Evolutionary conservation across 129 eudicot genomes (phyloP).

Genomic region (Lactuca sativa): DNA sequence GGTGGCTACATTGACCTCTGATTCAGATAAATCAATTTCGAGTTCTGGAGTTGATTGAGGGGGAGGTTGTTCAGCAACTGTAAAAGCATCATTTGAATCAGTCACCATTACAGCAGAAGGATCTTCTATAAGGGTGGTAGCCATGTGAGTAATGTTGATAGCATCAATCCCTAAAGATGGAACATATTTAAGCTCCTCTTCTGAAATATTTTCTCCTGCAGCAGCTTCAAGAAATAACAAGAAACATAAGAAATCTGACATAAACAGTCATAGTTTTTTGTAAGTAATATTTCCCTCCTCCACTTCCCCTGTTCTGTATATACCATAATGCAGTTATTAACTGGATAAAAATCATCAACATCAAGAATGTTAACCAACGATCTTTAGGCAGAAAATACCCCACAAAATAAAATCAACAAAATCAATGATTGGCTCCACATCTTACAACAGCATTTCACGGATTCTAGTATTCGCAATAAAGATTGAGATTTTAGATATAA

Average conservation of each 20-base stretch:
- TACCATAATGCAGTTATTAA: too few species aligned
- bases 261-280: background rate
- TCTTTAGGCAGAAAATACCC: background rate
- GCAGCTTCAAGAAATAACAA: conserved; percentile 38
- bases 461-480: background rate
- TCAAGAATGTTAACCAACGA: background rate
- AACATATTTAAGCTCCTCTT: conserved; percentile 29
- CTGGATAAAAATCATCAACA: background rate
- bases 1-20: conserved; percentile 28
- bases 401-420: background rate
- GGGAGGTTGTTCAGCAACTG: conserved; percentile 12
- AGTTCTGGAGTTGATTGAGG: conserved; percentile 23
- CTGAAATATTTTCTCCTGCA: conserved; percentile 31
- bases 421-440: background rate
- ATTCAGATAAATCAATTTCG: conserved; percentile 21
- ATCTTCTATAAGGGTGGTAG: conserved; percentile 28
- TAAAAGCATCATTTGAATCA: conserved; percentile 21
- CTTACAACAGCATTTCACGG: background rate
- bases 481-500: background rate
- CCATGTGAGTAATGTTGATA: conserved; percentile 23
- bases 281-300: too few species aligned
- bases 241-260: background rate
- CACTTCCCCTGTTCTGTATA: too few species aligned
- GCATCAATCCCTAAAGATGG: conserved; percentile 31
- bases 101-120: conserved; percentile 9